These are phyloP conservation scores for Pseudoperonospora humuli DNA, from an alignment of 352 stramenopile species.

Conservation along the genomic window DNA sequence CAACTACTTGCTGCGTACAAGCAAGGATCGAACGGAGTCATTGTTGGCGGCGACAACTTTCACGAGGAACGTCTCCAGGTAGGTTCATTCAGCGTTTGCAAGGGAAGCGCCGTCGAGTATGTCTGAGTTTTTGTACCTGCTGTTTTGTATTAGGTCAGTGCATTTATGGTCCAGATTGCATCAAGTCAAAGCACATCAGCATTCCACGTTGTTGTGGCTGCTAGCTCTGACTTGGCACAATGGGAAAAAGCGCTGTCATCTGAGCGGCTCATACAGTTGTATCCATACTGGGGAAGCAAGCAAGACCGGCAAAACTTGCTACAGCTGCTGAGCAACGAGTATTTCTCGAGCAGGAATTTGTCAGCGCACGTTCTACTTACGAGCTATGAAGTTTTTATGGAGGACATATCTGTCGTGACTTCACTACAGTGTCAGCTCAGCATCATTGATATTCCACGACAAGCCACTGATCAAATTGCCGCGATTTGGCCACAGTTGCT, in stretches of 20 bases:
- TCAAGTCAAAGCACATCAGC: conserved; percentile 21
- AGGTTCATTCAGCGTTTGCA: neutral
- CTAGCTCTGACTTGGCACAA: conserved; percentile 22
- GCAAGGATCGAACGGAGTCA: conserved; percentile 27
- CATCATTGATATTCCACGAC: conserved; percentile 36
- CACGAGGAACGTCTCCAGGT: conserved; percentile 22
- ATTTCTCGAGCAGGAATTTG: conserved; percentile 19
- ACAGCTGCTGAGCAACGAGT: conserved; percentile 30
- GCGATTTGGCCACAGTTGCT: conserved; percentile 45
- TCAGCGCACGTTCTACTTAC: conserved; percentile 44
- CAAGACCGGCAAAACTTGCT: conserved; percentile 33
- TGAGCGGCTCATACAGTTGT: conserved; percentile 22
- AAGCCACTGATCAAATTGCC: conserved; percentile 17
- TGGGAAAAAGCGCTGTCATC: conserved; percentile 35
- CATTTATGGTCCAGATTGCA: conserved; percentile 24
- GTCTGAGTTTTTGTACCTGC: conserved; percentile 1
- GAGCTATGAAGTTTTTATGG: conserved; percentile 48
- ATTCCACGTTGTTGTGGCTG: conserved; percentile 42
- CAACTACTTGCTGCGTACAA: conserved; percentile 19
- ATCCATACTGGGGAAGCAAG: conserved; percentile 49
- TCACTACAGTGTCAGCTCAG: conserved; percentile 39
- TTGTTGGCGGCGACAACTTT: conserved; percentile 15
- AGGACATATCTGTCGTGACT: conserved; percentile 34
- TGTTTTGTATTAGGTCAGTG: conserved; percentile 22
- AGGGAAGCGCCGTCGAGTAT: neutral